Conservation (phyloP, 2,329 filamentous ascomycete species). For the Xylariaceae sp. region DNA sequence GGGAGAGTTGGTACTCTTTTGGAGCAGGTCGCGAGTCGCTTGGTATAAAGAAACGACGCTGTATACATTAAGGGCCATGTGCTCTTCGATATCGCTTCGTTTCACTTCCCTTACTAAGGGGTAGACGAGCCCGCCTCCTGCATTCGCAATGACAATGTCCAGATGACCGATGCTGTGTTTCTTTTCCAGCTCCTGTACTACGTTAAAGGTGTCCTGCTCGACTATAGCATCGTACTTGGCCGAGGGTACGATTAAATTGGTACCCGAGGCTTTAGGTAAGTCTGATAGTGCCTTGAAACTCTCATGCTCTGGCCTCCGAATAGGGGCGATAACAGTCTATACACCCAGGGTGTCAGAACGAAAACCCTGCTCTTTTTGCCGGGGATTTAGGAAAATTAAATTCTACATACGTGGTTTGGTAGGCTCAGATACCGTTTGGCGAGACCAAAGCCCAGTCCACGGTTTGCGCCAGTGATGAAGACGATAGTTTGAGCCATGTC, state of each 20-base stretch:
- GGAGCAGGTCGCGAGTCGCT: constrained; percentile 38
- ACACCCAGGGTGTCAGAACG: not conserved
- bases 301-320: constrained; percentile 30
- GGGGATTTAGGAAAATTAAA: not conserved
- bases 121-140: constrained; percentile 37
- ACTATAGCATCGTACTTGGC: constrained; percentile 40
- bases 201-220: constrained; percentile 31
- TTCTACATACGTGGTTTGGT: constrained; percentile 45
- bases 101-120: constrained; percentile 32
- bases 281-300: constrained; percentile 29
- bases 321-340: constrained; percentile 38
- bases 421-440: constrained; percentile 39
- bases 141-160: constrained; percentile 52
- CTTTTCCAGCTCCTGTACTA: constrained; percentile 29
- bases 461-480: constrained; percentile 38
- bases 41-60: constrained; percentile 43
- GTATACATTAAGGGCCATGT: constrained; percentile 41
- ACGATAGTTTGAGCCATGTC: constrained; percentile 17
- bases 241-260: constrained; percentile 37
- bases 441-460: constrained; percentile 36
- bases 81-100: constrained; percentile 33
- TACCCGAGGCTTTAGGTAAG: constrained; percentile 34
- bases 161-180: constrained; percentile 37
- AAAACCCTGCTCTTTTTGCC: not conserved
- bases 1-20: constrained; percentile 26